Percentiles rank a stretch among this genome's conserved stretches.
phyloP scores from a whole-genome alignment of 305 asterid genomes.

The Petunia hybrid region DNA sequence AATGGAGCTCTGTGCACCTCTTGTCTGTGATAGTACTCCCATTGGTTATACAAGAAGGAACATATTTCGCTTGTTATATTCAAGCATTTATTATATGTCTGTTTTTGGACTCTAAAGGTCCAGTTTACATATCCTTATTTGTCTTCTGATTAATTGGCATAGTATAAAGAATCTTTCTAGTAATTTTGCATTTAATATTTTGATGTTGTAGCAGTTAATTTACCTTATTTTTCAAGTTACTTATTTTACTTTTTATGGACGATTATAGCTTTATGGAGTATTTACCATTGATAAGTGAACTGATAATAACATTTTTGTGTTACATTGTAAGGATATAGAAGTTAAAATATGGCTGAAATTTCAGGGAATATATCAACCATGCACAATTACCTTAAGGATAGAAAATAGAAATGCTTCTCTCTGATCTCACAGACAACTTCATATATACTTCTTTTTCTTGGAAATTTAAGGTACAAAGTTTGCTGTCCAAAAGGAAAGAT shows the following conservation, averaged over 20 bases:
- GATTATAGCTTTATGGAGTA: too few relatives aligned
- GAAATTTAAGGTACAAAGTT: slow-evolving; percentile 6
- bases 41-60: slow-evolving; percentile 18
- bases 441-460: slow-evolving; percentile 14
- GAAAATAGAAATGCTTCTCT: slow-evolving; percentile 12
- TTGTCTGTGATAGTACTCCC: slow-evolving; percentile 5
- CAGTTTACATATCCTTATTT: slow-evolving; percentile 16
- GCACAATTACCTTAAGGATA: not conserved
- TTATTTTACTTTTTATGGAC: too few relatives aligned
- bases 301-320: too few relatives aligned
- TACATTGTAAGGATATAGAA: too few relatives aligned
- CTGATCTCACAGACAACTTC: not conserved
- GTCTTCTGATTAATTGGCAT: not conserved
- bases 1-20: slow-evolving; percentile 17
- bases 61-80: slow-evolving; percentile 28
- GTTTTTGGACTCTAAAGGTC: slow-evolving; percentile 22
- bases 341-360: too few relatives aligned
- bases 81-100: slow-evolving; percentile 25
- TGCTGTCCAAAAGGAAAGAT: slow-evolving; percentile 16
- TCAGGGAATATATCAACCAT: not conserved
- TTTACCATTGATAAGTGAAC: too few relatives aligned
- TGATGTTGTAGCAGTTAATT: not conserved
- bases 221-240: not conserved
- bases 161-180: too few relatives aligned
- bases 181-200: too few relatives aligned